Evolutionary conservation across 1,284 basidiomycete species (phyloP), one percentile per base, ranked within the genome.

Genomic region (Trametes polyzona): DNA sequence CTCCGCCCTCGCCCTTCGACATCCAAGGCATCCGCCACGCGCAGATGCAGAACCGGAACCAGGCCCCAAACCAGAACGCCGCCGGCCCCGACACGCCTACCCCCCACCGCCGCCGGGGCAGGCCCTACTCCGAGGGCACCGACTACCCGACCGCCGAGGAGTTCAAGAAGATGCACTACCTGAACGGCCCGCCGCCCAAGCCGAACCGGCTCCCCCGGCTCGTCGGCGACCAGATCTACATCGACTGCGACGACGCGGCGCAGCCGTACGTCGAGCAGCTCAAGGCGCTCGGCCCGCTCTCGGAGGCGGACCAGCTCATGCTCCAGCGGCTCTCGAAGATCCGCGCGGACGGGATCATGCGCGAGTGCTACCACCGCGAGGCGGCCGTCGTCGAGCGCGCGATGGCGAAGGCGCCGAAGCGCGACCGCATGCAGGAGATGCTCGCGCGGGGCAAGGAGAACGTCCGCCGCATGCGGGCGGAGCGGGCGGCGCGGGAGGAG

Each of bases 251-350:
- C 46, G 53, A 55, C 53, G 53, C 46, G 12, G 40, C 30, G 39
- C 53, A 55, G 46, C 53, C 53, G 37, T 30, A 51, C 52, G 48
- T 54, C 47, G 39, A 58, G 5, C 30, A 54, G 42, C 52, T 58
- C 48, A 51, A 50, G 40, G 30, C 42, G 19, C 21, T 17, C 32
- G 57, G 57, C 41, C 46, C 39, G 24, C 57, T 55, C 52, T 19
- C 24, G 17, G 36, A 30, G 12, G 47, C 24, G 12, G 57, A 50
- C 42, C 47, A 58, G 47, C 32, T 46, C 42, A 46, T 53, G 47
- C 57, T 58, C 41, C 52, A 49, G 39, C 32, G 26, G 16, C 42
- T 58, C 30, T 16, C 21, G 16, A 4, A 32, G 37, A n/a, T 55
- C 17, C 47, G 52, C 48, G 30, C 26, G 30, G 10, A 19, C 1